Base-by-base conservation (phyloP, 2,329 filamentous ascomycete species). In the Fusarium xylarioides region DNA sequence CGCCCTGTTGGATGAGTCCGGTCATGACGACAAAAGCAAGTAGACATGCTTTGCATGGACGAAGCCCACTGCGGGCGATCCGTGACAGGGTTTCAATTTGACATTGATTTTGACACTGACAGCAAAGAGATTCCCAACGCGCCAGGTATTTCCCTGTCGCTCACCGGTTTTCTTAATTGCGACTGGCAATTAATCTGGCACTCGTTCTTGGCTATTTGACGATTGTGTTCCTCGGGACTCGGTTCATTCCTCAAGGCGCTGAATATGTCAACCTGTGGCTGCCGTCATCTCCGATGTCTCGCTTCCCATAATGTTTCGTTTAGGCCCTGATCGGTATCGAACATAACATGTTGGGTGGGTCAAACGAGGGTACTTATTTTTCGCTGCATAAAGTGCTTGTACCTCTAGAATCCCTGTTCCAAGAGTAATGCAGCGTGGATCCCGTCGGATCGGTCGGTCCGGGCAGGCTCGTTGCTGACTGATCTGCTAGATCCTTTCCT, bases 31-130 rank as follows among this genome's bases (percentile, higher is more conserved):
- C 56, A 70, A 73, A 73, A 73, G 70, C 66, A 73, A 73, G 23
- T 46, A 67, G 63, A 52, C 63, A 74, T 74, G 71, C 67, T 73
- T 63, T 74, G 67, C 71, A 73, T 71, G 58, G 63, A 67, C 56
- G 26, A 56, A 70, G 70, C 47, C 66, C 49, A 69, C 70, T 47
- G 63, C 62, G 50, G 57, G 35, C 66, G 66, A 69, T 69, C 66
- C 65, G 32, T 69, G 58, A 53, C 66, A 69, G 65, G 66, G 66
- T 69, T 54, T 26, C 50, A 34, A 69, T 69, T 64, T 64, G 58
- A 69, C 64, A 68, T 42, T 67, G 53, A 44, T 43, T 40, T 28
- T 37, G 49, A 66, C 43, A 28, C 40, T 64, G 43, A 50, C 56
- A 64, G 40, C 28, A 37, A 52, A 34, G 35, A 34, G 18, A 43